Evolutionary conservation across 2,329 filamentous ascomycete genomes (phyloP).

Genomic region (Diplodia intermedia): DNA sequence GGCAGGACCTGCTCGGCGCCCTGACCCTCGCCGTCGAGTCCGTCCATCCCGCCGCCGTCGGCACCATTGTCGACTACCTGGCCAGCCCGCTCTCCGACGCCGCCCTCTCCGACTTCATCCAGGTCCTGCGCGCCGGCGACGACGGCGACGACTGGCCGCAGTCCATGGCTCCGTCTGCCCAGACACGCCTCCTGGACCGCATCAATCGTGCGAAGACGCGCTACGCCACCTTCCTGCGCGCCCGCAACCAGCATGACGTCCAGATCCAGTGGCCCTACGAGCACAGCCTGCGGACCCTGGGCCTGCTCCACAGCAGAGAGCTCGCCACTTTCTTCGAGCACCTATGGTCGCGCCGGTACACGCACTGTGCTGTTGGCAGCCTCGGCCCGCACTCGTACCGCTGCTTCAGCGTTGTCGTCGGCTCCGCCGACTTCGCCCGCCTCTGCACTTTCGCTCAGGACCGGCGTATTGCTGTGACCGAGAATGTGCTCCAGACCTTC

Average conservation of each 20-base stretch:
- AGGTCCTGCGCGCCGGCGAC: background rate
- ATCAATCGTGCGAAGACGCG: conserved; percentile 30
- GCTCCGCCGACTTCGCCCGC: conserved; percentile 1
- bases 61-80: conserved; percentile 29
- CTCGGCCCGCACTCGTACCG: background rate
- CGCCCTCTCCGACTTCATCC: conserved; percentile 19
- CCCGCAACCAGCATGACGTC: conserved; percentile 20
- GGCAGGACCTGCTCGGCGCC: conserved; percentile 26
- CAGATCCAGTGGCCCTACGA: conserved; percentile 19
- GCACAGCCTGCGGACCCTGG: conserved; percentile 5
- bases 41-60: conserved; percentile 12
- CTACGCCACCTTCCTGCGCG: conserved; percentile 30
- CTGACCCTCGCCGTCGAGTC: conserved; percentile 24
- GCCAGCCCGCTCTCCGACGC: conserved; percentile 23
- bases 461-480: background rate
- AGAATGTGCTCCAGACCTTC: conserved; percentile 25
- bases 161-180: background rate
- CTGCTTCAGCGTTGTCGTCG: conserved; percentile 27
- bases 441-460: conserved; percentile 10
- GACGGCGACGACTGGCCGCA: background rate
- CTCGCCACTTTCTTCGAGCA: conserved; percentile 6
- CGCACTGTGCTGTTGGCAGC: background rate
- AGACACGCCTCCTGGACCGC: conserved; percentile 1
- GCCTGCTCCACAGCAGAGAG: conserved; percentile 5
- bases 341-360: conserved; percentile 22